Evolutionary conservation across 2,329 filamentous ascomycete species (phyloP).

Genomic region (Fusarium sp.): DNA sequence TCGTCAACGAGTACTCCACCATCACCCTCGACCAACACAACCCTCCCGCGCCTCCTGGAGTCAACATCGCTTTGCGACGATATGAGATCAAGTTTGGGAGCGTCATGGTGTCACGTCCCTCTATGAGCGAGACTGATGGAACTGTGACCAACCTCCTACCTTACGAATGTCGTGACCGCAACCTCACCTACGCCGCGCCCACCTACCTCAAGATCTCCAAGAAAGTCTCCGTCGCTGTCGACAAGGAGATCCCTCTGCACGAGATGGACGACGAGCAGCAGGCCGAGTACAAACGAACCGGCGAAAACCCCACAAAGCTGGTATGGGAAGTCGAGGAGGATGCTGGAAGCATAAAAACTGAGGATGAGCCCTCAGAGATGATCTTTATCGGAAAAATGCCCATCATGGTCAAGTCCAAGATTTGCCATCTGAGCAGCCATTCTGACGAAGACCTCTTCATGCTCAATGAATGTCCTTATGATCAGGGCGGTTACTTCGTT

Average conservation of each 20-base stretch:
- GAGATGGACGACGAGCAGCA: slow-evolving; percentile 75
- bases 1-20: slow-evolving; percentile 90
- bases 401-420: slow-evolving; percentile 97
- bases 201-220: slow-evolving; percentile 90
- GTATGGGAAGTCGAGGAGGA: slow-evolving; percentile 70
- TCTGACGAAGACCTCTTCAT: slow-evolving; percentile 87
- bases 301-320: slow-evolving; percentile 66
- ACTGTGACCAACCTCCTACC: slow-evolving; percentile 86
- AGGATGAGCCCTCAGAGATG: slow-evolving; percentile 68
- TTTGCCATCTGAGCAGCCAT: slow-evolving; percentile 87
- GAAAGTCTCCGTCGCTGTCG: slow-evolving; percentile 83
- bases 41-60: slow-evolving; percentile 77
- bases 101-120: slow-evolving; percentile 87
- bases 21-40: slow-evolving; percentile 95
- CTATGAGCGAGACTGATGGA: slow-evolving; percentile 92
- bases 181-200: slow-evolving; percentile 93
- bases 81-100: slow-evolving; percentile 96
- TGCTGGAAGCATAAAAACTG: slow-evolving; percentile 62
- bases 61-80: slow-evolving; percentile 84
- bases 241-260: slow-evolving; percentile 71
- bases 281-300: slow-evolving; percentile 62
- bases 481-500: slow-evolving; percentile 98
- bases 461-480: slow-evolving; percentile 96
- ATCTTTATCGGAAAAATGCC: slow-evolving; percentile 96
- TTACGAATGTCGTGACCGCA: slow-evolving; percentile 94